These are phyloP conservation scores for Mimosa bimucronata DNA, from an alignment of 306 rosid species.

Conservation along the genomic window DNA sequence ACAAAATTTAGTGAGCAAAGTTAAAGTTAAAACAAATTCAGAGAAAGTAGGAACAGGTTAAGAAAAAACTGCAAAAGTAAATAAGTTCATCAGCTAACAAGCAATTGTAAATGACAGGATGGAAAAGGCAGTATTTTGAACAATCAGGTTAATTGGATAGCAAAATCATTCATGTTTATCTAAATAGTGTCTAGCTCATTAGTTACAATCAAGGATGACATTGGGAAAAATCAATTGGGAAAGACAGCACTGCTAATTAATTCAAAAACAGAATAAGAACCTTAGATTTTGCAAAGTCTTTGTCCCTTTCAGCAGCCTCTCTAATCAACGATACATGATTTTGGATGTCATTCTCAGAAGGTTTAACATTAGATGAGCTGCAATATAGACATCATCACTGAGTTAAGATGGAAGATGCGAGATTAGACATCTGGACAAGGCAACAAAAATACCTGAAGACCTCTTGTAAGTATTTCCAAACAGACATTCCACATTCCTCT, in stretches of 20 bases:
- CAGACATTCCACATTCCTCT: constrained; percentile 39
- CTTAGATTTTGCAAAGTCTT: constrained; percentile 52
- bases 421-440: constrained; percentile 6
- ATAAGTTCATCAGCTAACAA: background rate
- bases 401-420: constrained; percentile 22
- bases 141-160: background rate
- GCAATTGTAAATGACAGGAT: constrained; percentile 4
- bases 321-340: constrained; percentile 45
- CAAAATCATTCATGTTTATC: background rate
- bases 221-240: background rate
- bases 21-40: constrained; percentile 13
- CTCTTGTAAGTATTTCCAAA: constrained; percentile 45
- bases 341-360: constrained; percentile 51
- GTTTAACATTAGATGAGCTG: constrained; percentile 51
- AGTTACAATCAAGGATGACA: background rate
- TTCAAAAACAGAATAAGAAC: constrained; percentile 33
- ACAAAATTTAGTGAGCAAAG: background rate
- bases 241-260: background rate
- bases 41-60: constrained; percentile 13
- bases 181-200: background rate
- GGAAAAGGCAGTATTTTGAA: background rate
- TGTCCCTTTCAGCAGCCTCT: constrained; percentile 53
- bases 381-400: constrained; percentile 38
- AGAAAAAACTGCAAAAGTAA: background rate
- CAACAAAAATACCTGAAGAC: constrained; percentile 48